Conservation (phyloP, 2,329 filamentous ascomycete genomes). For the Verticillium dahliae region DNA sequence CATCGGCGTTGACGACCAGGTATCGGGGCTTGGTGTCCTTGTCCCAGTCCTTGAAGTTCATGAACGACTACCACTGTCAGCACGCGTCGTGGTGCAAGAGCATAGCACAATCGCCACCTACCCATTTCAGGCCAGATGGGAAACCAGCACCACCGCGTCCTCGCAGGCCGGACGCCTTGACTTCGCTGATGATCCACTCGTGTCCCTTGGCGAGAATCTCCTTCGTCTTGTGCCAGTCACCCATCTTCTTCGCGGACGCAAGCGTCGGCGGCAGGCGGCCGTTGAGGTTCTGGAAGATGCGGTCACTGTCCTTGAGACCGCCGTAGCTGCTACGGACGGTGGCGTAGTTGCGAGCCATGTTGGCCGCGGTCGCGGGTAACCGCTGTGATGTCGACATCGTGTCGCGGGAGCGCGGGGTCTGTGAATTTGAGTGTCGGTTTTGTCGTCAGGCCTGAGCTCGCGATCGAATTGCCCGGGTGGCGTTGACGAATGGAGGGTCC, state of each 20-base stretch:
- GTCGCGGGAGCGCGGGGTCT: background rate
- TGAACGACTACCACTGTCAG: conserved; percentile 67
- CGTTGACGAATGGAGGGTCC: background rate
- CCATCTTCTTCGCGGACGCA: conserved; percentile 94
- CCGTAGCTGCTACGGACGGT: conserved; percentile 74
- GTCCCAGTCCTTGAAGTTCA: conserved; percentile 99
- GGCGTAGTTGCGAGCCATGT: conserved; percentile 47
- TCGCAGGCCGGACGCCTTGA: conserved; percentile 93
- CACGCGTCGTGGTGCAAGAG: conserved; percentile 2
- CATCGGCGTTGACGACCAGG: conserved; percentile 95
- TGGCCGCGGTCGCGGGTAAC: conserved; percentile 11
- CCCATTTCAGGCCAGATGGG: conserved; percentile 98
- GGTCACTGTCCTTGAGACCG: conserved; percentile 89
- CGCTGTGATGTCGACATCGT: conserved; percentile 1
- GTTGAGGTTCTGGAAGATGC: conserved; percentile 99
- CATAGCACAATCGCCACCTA: conserved; percentile 35
- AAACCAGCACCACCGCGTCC: conserved; percentile 97
- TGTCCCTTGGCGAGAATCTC: conserved; percentile 96
- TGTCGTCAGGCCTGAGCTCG: background rate
- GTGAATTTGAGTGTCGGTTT: background rate
- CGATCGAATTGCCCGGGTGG: background rate
- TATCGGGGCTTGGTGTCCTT: conserved; percentile 95
- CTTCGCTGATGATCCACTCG: conserved; percentile 96
- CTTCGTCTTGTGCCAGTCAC: conserved; percentile 99
- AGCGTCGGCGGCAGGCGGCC: conserved; percentile 85